Percentiles rank a stretch among this genome's conserved stretches.
These are phyloP conservation scores for Dendrostoma leiphaemia DNA, from an alignment of 2,329 filamentous ascomycete species.

Conservation along the genomic window DNA sequence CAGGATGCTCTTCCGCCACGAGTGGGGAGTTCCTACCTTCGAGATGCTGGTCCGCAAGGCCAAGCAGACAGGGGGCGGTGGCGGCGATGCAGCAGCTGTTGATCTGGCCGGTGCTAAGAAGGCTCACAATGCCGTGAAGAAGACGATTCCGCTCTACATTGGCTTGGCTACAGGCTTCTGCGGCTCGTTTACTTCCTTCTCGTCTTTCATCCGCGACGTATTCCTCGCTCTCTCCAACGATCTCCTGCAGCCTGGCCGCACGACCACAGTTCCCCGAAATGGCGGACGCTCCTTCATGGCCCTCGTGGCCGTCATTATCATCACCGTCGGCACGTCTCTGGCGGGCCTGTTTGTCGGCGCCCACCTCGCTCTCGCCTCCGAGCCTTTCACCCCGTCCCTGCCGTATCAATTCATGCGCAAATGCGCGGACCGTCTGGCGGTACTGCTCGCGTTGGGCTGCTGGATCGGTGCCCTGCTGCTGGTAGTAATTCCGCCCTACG, in stretches of 20 bases:
- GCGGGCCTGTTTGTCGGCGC: constrained; percentile 69
- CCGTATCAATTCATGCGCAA: constrained; percentile 55
- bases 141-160: constrained; percentile 84
- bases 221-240: constrained; percentile 80
- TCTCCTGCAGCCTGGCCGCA: constrained; percentile 45
- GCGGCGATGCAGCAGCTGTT: constrained; percentile 20
- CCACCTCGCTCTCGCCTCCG: constrained; percentile 67
- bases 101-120: constrained; percentile 50
- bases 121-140: constrained; percentile 66
- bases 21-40: constrained; percentile 54
- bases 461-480: constrained; percentile 80
- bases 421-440: constrained; percentile 60
- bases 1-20: constrained; percentile 67
- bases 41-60: constrained; percentile 33
- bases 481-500: constrained; percentile 64
- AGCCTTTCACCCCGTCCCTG: constrained; percentile 58
- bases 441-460: constrained; percentile 66
- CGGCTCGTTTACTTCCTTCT: constrained; percentile 78
- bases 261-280: constrained; percentile 49
- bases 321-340: constrained; percentile 69
- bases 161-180: constrained; percentile 69
- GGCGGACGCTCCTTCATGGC: constrained; percentile 83
- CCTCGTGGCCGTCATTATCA: constrained; percentile 69
- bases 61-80: constrained; percentile 38
- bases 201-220: constrained; percentile 75